Conservation (phyloP, 2,329 filamentous ascomycete species). For the Ceratocystis cubensis region DNA sequence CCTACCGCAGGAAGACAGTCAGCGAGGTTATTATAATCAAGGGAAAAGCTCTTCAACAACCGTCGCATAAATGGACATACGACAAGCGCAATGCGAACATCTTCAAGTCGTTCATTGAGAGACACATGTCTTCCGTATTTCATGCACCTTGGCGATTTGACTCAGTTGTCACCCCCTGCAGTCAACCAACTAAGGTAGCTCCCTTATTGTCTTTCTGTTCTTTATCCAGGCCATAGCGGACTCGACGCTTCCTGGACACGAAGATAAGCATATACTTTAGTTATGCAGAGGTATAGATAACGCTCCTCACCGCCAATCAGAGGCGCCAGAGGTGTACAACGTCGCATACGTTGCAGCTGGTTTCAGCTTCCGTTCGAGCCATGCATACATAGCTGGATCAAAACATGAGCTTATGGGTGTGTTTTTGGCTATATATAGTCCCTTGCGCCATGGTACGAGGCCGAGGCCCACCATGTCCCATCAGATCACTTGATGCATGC, state of each 20-base stretch:
- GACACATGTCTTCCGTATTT: not conserved
- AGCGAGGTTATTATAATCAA: not conserved
- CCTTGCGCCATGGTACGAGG: not conserved
- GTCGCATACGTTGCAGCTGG: not conserved
- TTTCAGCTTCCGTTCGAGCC: not conserved
- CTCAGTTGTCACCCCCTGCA: not conserved
- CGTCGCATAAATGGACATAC: no score
- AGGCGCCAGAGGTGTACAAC: not conserved
- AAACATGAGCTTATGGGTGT: no score
- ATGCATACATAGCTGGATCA: not conserved
- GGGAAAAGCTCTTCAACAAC: no score
- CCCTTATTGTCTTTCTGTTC: not conserved
- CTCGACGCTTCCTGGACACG: not conserved
- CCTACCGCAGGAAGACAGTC: not conserved
- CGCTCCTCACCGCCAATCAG: constrained; percentile 1
- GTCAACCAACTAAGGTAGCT: not conserved
- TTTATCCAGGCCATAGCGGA: not conserved
- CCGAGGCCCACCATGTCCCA: not conserved
- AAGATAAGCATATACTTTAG: not conserved
- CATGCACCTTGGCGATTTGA: not conserved
- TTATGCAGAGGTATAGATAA: not conserved
- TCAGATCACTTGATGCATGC: not conserved
- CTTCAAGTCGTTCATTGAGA: not conserved
- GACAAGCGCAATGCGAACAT: not conserved
- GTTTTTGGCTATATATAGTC: not conserved